Evolutionary conservation across 345 rosid genomes (phyloP).

Genomic region (Populus nigra): DNA sequence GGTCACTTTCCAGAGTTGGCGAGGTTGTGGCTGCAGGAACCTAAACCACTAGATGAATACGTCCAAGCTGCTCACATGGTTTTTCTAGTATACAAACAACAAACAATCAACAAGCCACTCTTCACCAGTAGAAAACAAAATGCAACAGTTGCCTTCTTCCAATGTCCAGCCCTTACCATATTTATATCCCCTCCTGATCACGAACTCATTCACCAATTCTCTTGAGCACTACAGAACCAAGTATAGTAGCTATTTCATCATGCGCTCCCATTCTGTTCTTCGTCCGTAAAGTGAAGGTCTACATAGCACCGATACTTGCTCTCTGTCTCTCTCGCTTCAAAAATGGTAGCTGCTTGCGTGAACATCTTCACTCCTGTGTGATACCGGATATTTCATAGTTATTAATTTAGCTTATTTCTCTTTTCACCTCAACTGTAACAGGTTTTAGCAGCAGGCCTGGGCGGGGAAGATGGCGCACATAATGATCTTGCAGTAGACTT

Average conservation of each 20-base stretch:
- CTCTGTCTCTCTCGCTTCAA: neutral
- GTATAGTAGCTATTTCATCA: neutral
- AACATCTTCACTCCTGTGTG: neutral
- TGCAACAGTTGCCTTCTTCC: neutral
- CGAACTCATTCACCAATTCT: neutral
- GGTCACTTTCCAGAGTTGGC: neutral
- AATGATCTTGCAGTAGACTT: conserved; percentile 46
- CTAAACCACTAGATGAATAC: conserved; percentile 9
- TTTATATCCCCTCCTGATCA: neutral
- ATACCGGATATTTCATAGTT: neutral
- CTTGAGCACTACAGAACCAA: neutral
- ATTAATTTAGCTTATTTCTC: neutral
- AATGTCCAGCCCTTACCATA: neutral
- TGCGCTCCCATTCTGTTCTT: neutral
- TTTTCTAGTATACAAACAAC: neutral
- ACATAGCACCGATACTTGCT: neutral
- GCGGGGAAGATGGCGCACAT: conserved; percentile 37
- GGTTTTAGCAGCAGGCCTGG: conserved; percentile 48
- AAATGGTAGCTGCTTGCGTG: conserved; percentile 12
- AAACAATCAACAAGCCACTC: neutral
- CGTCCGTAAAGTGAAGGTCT: neutral
- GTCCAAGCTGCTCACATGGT: conserved; percentile 1
- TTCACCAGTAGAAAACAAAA: neutral
- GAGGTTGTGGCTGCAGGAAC: neutral
- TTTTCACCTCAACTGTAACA: conserved; percentile 17